Conservation (phyloP, 2,329 filamentous ascomycete genomes). For the Pseudopyricularia javanii region DNA sequence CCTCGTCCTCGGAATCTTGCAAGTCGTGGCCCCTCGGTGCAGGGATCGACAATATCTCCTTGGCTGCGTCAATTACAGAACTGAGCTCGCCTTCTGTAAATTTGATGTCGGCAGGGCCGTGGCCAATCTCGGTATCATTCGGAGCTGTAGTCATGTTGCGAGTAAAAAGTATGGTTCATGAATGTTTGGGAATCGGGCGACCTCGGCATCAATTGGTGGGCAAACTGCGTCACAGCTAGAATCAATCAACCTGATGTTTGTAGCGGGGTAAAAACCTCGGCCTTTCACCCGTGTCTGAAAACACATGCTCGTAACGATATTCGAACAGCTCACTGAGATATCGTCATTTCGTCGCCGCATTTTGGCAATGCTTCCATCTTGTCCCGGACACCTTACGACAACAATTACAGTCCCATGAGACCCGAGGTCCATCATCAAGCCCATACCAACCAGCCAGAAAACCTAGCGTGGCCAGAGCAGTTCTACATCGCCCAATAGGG, state of each 20-base stretch:
- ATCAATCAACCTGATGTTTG: neutral
- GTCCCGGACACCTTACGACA: too few species aligned
- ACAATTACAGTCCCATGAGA: too few species aligned
- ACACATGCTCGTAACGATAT: neutral
- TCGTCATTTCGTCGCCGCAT: neutral
- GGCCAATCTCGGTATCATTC: neutral
- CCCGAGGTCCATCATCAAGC: too few species aligned
- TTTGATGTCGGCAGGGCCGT: neutral
- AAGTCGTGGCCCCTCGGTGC: neutral
- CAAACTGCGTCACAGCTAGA: neutral
- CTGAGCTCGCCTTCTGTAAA: constrained; percentile 1
- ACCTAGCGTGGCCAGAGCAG: neutral
- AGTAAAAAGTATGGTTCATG: neutral
- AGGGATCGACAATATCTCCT: constrained; percentile 2
- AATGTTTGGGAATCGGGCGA: neutral
- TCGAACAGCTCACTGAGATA: neutral
- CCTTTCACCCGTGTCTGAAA: neutral
- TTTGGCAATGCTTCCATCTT: too few species aligned
- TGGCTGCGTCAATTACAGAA: constrained; percentile 2
- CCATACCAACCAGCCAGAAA: neutral
- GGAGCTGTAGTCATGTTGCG: neutral
- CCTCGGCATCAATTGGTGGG: neutral
- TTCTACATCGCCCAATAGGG: neutral
- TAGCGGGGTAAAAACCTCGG: neutral
- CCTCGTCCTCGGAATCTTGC: constrained; percentile 13